Evolutionary conservation across 2,329 filamentous ascomycete genomes (phyloP), one percentile per base, ranked within the genome.

Genomic region (Aspergillus ruber): DNA sequence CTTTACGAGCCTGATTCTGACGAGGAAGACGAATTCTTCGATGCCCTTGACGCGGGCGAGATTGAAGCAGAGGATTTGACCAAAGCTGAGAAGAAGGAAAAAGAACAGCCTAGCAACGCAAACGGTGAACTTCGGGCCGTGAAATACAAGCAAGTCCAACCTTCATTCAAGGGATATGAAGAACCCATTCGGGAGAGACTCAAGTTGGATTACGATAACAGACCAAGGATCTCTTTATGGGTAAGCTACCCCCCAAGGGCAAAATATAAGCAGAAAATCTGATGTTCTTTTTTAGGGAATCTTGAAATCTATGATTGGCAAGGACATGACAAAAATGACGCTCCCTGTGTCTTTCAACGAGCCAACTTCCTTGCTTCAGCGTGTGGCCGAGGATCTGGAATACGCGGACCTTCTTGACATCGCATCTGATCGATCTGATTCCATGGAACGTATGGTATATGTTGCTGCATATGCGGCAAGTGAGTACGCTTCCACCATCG

Each of bases 251-350:
- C 29, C 43, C 54, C 29, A n/a, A 56, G n/a, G 33, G n/a, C 9
- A 15, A 20, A 39, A 20, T 9, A 12, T 18, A 20, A 39, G 17
- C 10, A 10, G 17, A 39, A 17, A 12, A 18, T 18, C 45, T 36
- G 12, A 18, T 13, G 25, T 33, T 12, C 13, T 7, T 45, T 8
- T 43, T 35, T 55, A 96, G 90, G 86, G 86, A 56, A 96, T 98
- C 58, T 74, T 98, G 54, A 98, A 97, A 74, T 97, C 91, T 18
- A 97, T 98, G 93, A 95, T 98, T 69, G 93, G 93, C 54, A 97
- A 98, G 68, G 93, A 98, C 64, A 97, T 98, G 93, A 97, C 93
- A 33, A 97, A 94, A 75, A 98, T 98, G 91, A 97, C 93, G 0
- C 74, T 98, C 17, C 93, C 93, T 0, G 93, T 98, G 2, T 95